These are phyloP conservation scores for Metschnikowia colocasiae DNA, from an alignment of 805 yeast species.

Conservation along the genomic window DNA sequence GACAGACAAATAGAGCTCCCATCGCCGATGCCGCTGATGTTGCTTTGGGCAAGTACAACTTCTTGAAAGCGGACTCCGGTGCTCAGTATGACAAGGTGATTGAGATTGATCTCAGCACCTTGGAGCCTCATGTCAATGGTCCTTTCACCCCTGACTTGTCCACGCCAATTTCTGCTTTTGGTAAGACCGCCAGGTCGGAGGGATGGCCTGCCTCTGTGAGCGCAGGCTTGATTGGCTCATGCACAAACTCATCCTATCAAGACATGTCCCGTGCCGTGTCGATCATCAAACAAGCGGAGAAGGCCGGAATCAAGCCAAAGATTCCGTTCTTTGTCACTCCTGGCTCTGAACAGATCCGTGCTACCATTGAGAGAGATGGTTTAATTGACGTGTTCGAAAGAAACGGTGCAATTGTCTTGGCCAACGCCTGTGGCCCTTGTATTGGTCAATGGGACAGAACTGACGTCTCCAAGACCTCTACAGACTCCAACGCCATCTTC, in stretches of 20 bases:
- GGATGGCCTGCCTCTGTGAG: constrained; percentile 84
- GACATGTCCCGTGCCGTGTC: constrained; percentile 97
- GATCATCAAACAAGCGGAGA: constrained; percentile 79
- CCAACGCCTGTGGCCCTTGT: constrained; percentile 99
- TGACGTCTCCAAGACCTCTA: constrained; percentile 61
- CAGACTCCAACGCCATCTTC: constrained; percentile 81
- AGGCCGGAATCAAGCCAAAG: constrained; percentile 85
- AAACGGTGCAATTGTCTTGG: constrained; percentile 87
- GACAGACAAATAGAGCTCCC: constrained; percentile 79
- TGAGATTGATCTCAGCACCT: constrained; percentile 78
- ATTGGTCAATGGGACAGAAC: constrained; percentile 99
- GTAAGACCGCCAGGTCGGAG: constrained; percentile 62
- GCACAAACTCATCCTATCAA: constrained; percentile 97
- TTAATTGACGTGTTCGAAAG: constrained; percentile 73
- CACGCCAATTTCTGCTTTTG: constrained; percentile 84
- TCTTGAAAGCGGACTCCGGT: constrained; percentile 79
- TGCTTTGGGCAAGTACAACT: constrained; percentile 53
- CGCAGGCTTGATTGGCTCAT: constrained; percentile 96
- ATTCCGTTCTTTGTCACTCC: constrained; percentile 94
- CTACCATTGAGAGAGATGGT: constrained; percentile 95
- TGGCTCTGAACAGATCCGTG: constrained; percentile 97
- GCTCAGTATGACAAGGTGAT: constrained; percentile 89
- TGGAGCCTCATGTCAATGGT: constrained; percentile 96
- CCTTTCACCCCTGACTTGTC: constrained; percentile 98
- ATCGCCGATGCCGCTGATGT: constrained; percentile 77